Percentiles rank a stretch among this genome's conserved stretches.
These are phyloP conservation scores for Phytophthora constricta DNA, from an alignment of 352 stramenopile species.

Conservation along the genomic window DNA sequence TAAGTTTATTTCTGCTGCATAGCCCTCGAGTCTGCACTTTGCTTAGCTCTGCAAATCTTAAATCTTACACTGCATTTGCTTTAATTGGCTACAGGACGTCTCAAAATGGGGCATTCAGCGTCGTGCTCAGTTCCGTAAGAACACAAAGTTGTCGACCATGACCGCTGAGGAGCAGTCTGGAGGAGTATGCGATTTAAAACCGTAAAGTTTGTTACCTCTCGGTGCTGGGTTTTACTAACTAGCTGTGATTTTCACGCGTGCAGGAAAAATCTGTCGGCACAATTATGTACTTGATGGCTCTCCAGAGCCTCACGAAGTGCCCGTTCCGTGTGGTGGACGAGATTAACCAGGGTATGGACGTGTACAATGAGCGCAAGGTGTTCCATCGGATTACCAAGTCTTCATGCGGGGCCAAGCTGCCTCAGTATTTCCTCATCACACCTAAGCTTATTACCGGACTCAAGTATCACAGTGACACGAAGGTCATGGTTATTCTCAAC, in stretches of 20 bases:
- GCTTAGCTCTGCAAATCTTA: not conserved
- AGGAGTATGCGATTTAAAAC: conserved; percentile 70
- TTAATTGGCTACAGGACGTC: conserved; percentile 66
- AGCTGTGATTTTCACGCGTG: not conserved
- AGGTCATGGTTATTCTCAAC: conserved; percentile 90
- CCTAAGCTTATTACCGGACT: conserved; percentile 90
- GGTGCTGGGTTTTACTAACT: conserved; percentile 9
- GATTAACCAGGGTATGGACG: conserved; percentile 92
- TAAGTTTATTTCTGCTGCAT: conserved; percentile 25
- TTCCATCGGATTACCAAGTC: conserved; percentile 90
- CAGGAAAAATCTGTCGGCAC: conserved; percentile 91
- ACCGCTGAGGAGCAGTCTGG: conserved; percentile 88
- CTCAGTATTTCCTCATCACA: conserved; percentile 91
- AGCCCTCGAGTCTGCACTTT: not conserved
- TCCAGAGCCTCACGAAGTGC: conserved; percentile 88
- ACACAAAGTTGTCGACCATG: conserved; percentile 85
- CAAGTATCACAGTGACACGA: conserved; percentile 86
- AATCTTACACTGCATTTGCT: conserved; percentile 5
- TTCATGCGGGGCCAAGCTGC: conserved; percentile 84
- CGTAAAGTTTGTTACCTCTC: not conserved
- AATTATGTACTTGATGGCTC: conserved; percentile 93
- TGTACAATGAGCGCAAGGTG: conserved; percentile 91
- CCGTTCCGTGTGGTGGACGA: conserved; percentile 90
- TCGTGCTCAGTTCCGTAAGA: conserved; percentile 86
- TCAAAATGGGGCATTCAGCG: conserved; percentile 89